Conservation (phyloP, 2,329 filamentous ascomycete genomes). For the Ophiostoma perfectum region DNA sequence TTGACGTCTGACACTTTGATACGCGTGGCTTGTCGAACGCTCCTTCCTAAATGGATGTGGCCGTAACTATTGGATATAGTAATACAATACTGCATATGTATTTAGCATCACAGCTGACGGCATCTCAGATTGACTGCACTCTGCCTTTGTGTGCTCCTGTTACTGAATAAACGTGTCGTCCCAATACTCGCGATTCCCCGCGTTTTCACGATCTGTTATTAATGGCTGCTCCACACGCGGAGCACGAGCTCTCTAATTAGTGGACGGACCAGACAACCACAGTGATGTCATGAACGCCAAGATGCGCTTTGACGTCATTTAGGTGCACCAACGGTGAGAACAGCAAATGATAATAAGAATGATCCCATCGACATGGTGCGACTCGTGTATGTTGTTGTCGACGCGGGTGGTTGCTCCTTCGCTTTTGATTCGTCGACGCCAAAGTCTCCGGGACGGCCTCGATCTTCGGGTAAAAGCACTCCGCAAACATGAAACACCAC, state of each 20-base stretch:
- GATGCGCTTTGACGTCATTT: constrained; percentile 7
- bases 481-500: background rate
- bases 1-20: background rate
- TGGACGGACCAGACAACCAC: background rate
- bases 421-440: background rate
- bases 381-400: background rate
- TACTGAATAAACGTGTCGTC: background rate
- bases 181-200: background rate
- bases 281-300: constrained; percentile 6
- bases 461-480: background rate
- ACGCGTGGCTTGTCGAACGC: background rate
- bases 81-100: too few species aligned
- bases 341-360: background rate
- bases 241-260: background rate
- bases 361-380: background rate
- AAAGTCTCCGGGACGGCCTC: too few species aligned
- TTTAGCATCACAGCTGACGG: too few species aligned
- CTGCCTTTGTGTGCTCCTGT: background rate
- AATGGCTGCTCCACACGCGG: background rate
- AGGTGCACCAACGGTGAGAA: background rate
- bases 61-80: background rate
- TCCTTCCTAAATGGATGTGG: constrained; percentile 1
- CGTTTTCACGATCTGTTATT: background rate
- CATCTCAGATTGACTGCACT: background rate
- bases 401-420: background rate